Percentiles rank a stretch among this genome's conserved stretches.
Evolutionary conservation across 1,139 yeast genomes (phyloP).

Genomic region (Candida glucosophila): DNA sequence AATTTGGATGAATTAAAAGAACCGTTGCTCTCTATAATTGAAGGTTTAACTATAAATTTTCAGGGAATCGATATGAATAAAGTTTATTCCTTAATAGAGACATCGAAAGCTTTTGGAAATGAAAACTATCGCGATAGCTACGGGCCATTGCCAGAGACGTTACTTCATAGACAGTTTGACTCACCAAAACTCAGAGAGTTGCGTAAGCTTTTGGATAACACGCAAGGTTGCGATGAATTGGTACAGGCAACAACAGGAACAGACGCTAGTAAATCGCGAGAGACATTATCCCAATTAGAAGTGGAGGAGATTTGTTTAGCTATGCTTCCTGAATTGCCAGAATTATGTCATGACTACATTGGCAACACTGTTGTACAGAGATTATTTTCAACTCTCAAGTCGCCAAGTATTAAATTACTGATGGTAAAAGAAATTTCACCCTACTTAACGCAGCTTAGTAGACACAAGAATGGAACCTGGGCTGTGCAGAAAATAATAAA

Average conservation of each 20-base stretch:
- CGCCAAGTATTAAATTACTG: constrained; percentile 65
- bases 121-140: constrained; percentile 38
- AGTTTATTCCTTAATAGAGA: constrained; percentile 22
- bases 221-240: constrained; percentile 19
- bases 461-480: constrained; percentile 98
- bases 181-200: constrained; percentile 70
- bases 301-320: constrained; percentile 78
- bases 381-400: constrained; percentile 59
- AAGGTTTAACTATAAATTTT: constrained; percentile 9
- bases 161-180: constrained; percentile 63
- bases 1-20: constrained; percentile 19
- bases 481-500: constrained; percentile 94
- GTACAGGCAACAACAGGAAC: no score
- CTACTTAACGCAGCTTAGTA: constrained; percentile 81
- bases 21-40: constrained; percentile 15
- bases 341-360: constrained; percentile 81
- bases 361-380: constrained; percentile 97
- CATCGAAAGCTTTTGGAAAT: constrained; percentile 23
- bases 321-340: constrained; percentile 86
- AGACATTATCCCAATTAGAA: constrained; percentile 38
- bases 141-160: constrained; percentile 66
- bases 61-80: constrained; percentile 20
- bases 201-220: constrained; percentile 45
- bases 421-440: constrained; percentile 78
- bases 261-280: no score